Conservation (phyloP, 2,329 filamentous ascomycete species). For the Verticillium albo-atrum region DNA sequence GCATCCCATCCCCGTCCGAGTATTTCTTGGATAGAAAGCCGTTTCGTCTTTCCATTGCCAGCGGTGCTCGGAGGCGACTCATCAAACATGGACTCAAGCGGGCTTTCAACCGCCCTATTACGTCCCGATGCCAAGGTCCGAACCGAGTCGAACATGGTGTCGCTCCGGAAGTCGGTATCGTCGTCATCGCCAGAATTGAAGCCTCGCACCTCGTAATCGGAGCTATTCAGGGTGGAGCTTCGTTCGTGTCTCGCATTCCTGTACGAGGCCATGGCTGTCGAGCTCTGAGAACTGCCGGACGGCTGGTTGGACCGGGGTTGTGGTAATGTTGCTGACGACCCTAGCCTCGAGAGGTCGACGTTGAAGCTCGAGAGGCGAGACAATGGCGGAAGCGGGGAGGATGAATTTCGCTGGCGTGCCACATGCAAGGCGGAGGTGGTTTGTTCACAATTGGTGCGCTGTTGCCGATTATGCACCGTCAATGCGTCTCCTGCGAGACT, state of each 20-base stretch:
- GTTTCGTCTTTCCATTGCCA: constrained; percentile 43
- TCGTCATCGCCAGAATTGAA: constrained; percentile 69
- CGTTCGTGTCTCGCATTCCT: constrained; percentile 40
- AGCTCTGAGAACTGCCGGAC: constrained; percentile 36
- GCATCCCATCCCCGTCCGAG: constrained; percentile 50
- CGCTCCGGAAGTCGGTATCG: constrained; percentile 74
- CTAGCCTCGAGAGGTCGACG: constrained; percentile 45
- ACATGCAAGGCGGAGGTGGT: constrained; percentile 17
- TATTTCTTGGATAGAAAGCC: constrained; percentile 56
- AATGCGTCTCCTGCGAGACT: constrained; percentile 6
- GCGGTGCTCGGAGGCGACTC: constrained; percentile 64
- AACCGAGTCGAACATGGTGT: constrained; percentile 72
- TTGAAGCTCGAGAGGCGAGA: constrained; percentile 51
- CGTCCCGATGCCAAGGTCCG: constrained; percentile 67
- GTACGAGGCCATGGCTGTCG: constrained; percentile 37
- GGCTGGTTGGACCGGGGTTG: constrained; percentile 34
- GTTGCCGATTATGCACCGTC: constrained; percentile 15
- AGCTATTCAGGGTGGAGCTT: constrained; percentile 63
- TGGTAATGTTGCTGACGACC: constrained; percentile 34
- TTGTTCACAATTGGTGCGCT: constrained; percentile 11
- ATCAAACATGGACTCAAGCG: constrained; percentile 76
- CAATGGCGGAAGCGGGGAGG: constrained; percentile 52
- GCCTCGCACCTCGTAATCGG: constrained; percentile 62
- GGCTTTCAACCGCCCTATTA: constrained; percentile 62
- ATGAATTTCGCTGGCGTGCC: constrained; percentile 38